Conservation (phyloP, 768 basidiomycete genomes). For the Boletus vinaceobasis region DNA sequence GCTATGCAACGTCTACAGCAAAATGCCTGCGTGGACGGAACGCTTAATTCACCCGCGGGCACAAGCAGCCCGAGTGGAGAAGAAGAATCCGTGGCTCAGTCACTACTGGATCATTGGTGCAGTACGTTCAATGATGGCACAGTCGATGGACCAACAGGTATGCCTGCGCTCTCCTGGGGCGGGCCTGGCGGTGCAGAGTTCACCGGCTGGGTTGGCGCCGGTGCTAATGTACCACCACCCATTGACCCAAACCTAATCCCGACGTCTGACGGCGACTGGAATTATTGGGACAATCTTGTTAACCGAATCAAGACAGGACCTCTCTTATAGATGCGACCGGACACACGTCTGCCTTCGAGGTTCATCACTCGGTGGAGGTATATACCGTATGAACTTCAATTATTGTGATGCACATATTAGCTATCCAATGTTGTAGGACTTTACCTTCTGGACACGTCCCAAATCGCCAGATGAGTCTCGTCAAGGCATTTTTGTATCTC, state of each 20-base stretch:
- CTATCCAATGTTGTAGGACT: constrained; percentile 1
- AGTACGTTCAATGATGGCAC: constrained; percentile 71
- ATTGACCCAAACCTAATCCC: constrained; percentile 45
- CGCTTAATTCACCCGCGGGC: constrained; percentile 56
- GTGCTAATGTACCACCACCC: constrained; percentile 35
- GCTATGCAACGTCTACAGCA: constrained; percentile 62
- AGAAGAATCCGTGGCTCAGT: constrained; percentile 73
- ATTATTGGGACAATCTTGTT: constrained; percentile 80
- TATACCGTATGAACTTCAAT: constrained; percentile 3
- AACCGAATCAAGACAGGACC: constrained; percentile 44
- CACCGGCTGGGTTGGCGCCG: constrained; percentile 52
- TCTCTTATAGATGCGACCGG: constrained; percentile 21
- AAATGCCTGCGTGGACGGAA: constrained; percentile 37
- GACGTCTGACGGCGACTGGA: constrained; percentile 67
- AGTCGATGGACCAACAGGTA: constrained; percentile 47
- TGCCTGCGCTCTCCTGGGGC: constrained; percentile 55
- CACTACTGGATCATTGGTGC: constrained; percentile 81
- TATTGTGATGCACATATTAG: constrained; percentile 10
- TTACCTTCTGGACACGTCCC: background rate
- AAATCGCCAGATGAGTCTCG: too few species aligned
- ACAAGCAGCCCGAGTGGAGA: constrained; percentile 71
- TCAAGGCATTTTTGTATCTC: background rate
- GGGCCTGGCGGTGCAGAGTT: constrained; percentile 56
- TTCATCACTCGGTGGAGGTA: constrained; percentile 3
- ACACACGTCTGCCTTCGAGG: constrained; percentile 1